These are phyloP conservation scores for Naganishia antarctica DNA, from an alignment of 768 basidiomycete genomes.

Conservation along the genomic window DNA sequence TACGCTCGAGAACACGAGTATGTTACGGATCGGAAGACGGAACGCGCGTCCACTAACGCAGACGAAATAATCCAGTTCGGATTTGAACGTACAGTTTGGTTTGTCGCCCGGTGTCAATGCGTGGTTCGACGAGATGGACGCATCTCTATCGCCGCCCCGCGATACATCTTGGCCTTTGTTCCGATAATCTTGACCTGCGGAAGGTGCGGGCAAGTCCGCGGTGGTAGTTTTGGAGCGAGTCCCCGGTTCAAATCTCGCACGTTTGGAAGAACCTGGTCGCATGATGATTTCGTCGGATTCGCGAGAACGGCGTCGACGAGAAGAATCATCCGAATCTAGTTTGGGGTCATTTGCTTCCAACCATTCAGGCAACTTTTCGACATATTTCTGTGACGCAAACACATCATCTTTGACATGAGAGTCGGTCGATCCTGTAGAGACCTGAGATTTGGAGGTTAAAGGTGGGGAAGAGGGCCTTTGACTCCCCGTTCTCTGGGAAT, in stretches of 20 bases:
- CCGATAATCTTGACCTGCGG: not conserved
- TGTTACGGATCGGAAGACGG: not conserved
- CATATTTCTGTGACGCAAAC: conserved; percentile 11
- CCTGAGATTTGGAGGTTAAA: not conserved
- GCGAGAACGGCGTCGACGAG: conserved; percentile 4
- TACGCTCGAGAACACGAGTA: not conserved
- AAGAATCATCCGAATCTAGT: not conserved
- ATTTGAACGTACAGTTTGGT: conserved; percentile 12
- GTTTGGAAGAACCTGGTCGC: not conserved
- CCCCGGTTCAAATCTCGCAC: not conserved
- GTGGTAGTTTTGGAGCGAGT: not conserved
- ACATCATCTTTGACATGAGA: not conserved
- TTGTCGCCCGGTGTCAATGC: not conserved
- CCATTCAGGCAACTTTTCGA: conserved; percentile 12
- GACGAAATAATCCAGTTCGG: not conserved
- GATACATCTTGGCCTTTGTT: not conserved
- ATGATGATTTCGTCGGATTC: not conserved
- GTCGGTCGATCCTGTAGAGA: not conserved
- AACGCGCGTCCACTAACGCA: not conserved
- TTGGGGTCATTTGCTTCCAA: conserved; percentile 17
- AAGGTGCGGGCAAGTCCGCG: no score
- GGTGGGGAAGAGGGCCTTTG: not conserved
- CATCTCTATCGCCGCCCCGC: not conserved
- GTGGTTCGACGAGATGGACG: not conserved
- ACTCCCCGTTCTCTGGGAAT: not conserved